phyloP scores from a whole-genome alignment of 306 rosid genomes.

The Crotalaria pallida region DNA sequence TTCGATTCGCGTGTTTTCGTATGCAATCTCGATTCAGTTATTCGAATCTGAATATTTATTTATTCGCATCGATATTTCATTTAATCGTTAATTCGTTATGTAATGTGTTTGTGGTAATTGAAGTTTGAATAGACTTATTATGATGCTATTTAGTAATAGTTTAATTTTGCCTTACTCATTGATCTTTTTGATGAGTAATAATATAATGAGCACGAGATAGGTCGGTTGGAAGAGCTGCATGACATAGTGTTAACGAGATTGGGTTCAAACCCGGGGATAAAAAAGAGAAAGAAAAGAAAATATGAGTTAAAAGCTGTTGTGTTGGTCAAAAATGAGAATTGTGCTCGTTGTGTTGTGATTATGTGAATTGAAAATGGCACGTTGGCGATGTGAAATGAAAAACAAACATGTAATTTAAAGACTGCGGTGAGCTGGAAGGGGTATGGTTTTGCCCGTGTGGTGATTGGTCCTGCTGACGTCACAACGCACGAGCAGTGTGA shows the following conservation, averaged over 20 bases:
- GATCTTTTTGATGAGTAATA: neutral
- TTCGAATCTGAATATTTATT: neutral
- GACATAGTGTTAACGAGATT: no score
- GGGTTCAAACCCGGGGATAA: no score
- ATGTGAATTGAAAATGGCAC: neutral
- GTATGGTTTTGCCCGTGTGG: neutral
- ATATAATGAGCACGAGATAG: no score
- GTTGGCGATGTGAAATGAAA: neutral
- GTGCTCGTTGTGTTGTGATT: neutral
- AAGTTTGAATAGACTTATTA: neutral
- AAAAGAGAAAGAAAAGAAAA: no score
- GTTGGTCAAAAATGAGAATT: neutral
- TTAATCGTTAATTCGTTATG: neutral
- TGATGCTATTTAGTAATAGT: no score
- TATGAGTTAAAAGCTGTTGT: constrained; percentile 6
- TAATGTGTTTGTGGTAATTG: neutral
- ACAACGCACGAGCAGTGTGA: neutral
- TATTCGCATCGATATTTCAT: neutral
- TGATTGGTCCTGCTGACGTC: neutral
- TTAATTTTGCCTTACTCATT: neutral
- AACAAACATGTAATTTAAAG: neutral
- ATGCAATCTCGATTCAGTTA: neutral
- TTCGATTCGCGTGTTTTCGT: neutral
- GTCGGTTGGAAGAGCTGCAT: no score
- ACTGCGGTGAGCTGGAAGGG: neutral